Evolutionary conservation across 768 basidiomycete genomes (phyloP).

Genomic region (Mycena filopes): DNA sequence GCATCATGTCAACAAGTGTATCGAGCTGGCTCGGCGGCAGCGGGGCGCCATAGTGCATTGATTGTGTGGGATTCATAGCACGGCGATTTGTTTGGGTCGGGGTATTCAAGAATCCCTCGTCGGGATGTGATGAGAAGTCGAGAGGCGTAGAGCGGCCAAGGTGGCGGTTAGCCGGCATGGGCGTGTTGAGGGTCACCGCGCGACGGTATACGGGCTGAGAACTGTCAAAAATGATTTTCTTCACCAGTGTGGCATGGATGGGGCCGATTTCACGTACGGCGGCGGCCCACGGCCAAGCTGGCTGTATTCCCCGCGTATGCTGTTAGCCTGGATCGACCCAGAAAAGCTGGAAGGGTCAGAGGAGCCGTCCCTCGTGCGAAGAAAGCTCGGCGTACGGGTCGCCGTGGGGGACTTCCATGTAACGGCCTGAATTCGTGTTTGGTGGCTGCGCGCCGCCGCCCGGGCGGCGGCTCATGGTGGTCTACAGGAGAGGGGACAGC

Average conservation of each 20-base stretch:
- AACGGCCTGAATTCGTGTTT: neutral
- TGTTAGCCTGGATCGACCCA: no score
- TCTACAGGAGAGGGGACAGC: no score
- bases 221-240: no score
- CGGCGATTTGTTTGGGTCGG: constrained; percentile 1
- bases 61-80: no score
- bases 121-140: neutral
- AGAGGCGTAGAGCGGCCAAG: neutral
- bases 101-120: neutral
- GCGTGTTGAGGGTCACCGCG: neutral
- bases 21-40: neutral
- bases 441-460: no score
- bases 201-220: no score
- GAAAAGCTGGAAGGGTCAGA: no score
- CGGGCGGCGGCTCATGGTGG: no score
- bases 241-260: no score
- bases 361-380: no score
- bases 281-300: neutral
- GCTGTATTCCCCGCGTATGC: neutral
- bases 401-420: neutral
- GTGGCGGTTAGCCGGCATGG: neutral
- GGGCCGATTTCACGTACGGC: no score
- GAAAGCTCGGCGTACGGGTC: no score
- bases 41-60: neutral
- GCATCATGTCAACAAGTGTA: neutral